These are phyloP conservation scores for Eimeria zaria DNA, from an alignment of 169 alveolate genomes.

Conservation along the genomic window DNA sequence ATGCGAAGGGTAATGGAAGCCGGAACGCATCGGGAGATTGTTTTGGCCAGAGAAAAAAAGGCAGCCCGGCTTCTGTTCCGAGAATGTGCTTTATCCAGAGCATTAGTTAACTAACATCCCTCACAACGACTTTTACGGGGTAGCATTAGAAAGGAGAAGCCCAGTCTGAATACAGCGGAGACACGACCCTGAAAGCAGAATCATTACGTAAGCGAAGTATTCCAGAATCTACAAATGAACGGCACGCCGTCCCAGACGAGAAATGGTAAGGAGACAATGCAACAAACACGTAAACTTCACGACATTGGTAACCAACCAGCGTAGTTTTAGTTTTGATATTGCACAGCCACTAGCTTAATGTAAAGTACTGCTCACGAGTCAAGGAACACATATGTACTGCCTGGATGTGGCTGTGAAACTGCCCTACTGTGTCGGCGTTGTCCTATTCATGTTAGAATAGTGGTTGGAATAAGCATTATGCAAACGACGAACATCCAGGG, in stretches of 20 bases:
- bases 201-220: not conserved
- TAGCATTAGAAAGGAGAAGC: not conserved
- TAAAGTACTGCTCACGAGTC: not conserved
- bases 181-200: not conserved
- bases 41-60: not conserved
- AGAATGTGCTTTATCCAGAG: not conserved
- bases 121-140: not conserved
- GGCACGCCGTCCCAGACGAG: not conserved
- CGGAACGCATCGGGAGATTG: not conserved
- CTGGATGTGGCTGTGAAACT: not conserved
- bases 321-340: not conserved
- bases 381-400: not conserved
- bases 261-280: not conserved
- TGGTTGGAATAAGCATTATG: not conserved
- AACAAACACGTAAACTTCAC: too few species aligned
- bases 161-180: not conserved
- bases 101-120: not conserved
- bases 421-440: not conserved
- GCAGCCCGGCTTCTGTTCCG: not conserved
- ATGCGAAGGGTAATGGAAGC: too few species aligned
- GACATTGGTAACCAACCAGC: not conserved
- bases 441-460: not conserved
- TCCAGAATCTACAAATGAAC: not conserved
- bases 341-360: not conserved
- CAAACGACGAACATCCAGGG: not conserved